Conservation (phyloP, 2,329 filamentous ascomycete species). For the Diplodia sapinea region DNA sequence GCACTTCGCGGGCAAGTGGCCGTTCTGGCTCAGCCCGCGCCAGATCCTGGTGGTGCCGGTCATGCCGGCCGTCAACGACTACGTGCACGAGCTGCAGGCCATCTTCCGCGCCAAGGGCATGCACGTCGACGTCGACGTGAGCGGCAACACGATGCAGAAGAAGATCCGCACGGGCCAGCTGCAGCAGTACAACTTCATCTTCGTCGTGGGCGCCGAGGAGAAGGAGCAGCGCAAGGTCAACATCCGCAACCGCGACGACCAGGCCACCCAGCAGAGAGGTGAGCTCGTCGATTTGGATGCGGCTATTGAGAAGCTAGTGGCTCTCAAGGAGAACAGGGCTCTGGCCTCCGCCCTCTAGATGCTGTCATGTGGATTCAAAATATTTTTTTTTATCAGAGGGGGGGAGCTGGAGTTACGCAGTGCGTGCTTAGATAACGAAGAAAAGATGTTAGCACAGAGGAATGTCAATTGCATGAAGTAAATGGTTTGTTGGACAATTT, state of each 20-base stretch:
- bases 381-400: conserved; percentile 3
- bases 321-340: conserved; percentile 53
- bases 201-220: conserved; percentile 70
- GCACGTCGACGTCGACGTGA: conserved; percentile 73
- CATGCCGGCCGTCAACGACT: conserved; percentile 72
- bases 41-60: conserved; percentile 81
- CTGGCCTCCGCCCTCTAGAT: conserved; percentile 42
- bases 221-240: conserved; percentile 65
- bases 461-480: conserved; percentile 18
- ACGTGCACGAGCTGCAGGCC: conserved; percentile 73
- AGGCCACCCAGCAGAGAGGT: conserved; percentile 65
- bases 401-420: conserved; percentile 11
- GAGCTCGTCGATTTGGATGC: conserved; percentile 66
- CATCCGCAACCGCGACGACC: conserved; percentile 68
- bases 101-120: conserved; percentile 71
- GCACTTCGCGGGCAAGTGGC: conserved; percentile 87
- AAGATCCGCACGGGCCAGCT: conserved; percentile 85
- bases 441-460: conserved; percentile 9
- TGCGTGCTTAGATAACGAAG: conserved; percentile 22
- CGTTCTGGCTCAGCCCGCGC: conserved; percentile 85
- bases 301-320: conserved; percentile 59
- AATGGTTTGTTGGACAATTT: not conserved
- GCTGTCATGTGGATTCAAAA: not conserved
- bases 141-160: conserved; percentile 84
- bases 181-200: conserved; percentile 83